Conservation (phyloP, 2,329 filamentous ascomycete genomes). For the Apiospora koreana region DNA sequence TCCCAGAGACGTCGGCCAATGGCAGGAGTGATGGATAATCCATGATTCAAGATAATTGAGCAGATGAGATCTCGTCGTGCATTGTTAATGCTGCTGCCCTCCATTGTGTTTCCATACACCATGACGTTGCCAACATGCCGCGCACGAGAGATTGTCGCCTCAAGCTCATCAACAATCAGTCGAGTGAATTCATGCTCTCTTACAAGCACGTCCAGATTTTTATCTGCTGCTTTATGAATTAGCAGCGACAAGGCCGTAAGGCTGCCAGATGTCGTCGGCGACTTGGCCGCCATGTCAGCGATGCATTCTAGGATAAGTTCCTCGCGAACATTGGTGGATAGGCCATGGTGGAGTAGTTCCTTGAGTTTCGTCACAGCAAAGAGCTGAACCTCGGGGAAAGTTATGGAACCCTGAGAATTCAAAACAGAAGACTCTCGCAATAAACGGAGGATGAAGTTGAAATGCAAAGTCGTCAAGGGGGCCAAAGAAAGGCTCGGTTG, state of each 20-base stretch:
- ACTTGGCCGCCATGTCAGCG: slow-evolving; percentile 64
- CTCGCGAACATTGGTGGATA: slow-evolving; percentile 55
- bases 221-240: slow-evolving; percentile 44
- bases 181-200: slow-evolving; percentile 61
- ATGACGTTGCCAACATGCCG: slow-evolving; percentile 41
- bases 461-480: slow-evolving; percentile 43
- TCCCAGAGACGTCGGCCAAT: slow-evolving; percentile 71
- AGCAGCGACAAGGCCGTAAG: slow-evolving; percentile 63
- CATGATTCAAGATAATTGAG: slow-evolving; percentile 57
- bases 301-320: slow-evolving; percentile 69
- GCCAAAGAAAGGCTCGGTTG: slow-evolving; percentile 14
- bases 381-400: slow-evolving; percentile 62
- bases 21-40: slow-evolving; percentile 63
- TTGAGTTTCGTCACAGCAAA: slow-evolving; percentile 64
- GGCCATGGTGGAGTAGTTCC: slow-evolving; percentile 58
- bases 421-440: slow-evolving; percentile 70
- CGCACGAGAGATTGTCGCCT: slow-evolving; percentile 50
- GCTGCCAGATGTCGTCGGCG: slow-evolving; percentile 69
- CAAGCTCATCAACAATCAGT: slow-evolving; percentile 66
- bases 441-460: slow-evolving; percentile 62
- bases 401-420: slow-evolving; percentile 53
- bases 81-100: slow-evolving; percentile 43
- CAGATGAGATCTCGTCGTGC: slow-evolving; percentile 60
- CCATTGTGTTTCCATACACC: slow-evolving; percentile 44
- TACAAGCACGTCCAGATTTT: slow-evolving; percentile 59